phyloP scores from a whole-genome alignment of 805 yeast genomes.

The Hanseniaspora meyeri region DNA sequence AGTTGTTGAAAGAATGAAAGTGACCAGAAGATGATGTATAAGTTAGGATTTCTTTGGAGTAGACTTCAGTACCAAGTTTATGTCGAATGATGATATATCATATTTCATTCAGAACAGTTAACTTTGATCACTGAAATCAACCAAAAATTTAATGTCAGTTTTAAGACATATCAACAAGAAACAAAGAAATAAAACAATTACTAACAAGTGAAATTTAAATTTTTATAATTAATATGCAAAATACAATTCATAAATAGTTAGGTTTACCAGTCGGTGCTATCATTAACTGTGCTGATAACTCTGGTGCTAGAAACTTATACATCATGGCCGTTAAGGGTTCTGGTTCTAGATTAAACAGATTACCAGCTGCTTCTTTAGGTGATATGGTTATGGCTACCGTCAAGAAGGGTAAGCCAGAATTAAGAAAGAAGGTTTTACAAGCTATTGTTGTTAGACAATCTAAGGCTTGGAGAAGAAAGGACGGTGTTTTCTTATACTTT shows the following conservation, averaged over 20 bases:
- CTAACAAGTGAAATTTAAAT: constrained; percentile 9
- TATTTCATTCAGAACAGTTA: too few species aligned
- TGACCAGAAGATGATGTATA: too few species aligned
- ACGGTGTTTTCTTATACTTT: constrained; percentile 97
- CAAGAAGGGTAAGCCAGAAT: constrained; percentile 99
- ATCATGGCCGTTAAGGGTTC: constrained; percentile 96
- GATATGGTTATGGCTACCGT: constrained; percentile 99
- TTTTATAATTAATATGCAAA: not conserved
- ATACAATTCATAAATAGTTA: constrained; percentile 41
- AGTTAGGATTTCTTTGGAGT: too few species aligned
- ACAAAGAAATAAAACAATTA: not conserved
- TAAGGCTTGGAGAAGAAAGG: constrained; percentile 99
- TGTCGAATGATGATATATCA: too few species aligned
- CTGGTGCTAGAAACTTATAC: constrained; percentile 99
- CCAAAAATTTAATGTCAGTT: too few species aligned
- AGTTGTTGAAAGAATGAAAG: too few species aligned
- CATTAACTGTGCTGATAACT: constrained; percentile 99
- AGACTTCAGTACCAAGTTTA: too few species aligned
- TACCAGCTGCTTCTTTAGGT: constrained; percentile 99
- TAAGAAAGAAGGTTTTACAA: constrained; percentile 99
- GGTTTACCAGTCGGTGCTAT: constrained; percentile 99
- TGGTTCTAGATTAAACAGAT: constrained; percentile 99
- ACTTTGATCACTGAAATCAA: too few species aligned
- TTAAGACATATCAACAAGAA: not conserved
- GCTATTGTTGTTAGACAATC: constrained; percentile 99